phyloP scores from a whole-genome alignment of 148 eudicot species.

The Amaranthus hypochondriacus region DNA sequence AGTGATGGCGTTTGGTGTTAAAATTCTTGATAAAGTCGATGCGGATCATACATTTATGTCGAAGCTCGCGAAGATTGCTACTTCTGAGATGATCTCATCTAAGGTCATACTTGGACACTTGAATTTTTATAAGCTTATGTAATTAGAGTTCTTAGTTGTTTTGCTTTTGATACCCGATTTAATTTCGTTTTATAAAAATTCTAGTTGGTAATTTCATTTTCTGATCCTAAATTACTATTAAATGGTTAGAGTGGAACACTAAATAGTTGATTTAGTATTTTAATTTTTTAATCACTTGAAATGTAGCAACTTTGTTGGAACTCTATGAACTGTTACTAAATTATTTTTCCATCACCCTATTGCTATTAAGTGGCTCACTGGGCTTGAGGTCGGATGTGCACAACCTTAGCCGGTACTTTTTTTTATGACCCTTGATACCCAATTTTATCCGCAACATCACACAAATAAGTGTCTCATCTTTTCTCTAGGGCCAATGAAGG shows the following conservation, averaged over 20 bases:
- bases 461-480: too few relatives aligned
- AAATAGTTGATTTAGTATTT: neutral
- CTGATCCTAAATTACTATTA: neutral
- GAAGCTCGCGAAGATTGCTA: slow-evolving; percentile 81
- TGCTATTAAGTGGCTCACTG: too few relatives aligned
- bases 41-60: slow-evolving; percentile 68
- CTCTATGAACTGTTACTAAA: neutral
- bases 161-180: neutral
- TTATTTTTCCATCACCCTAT: too few relatives aligned
- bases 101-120: slow-evolving; percentile 40
- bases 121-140: neutral
- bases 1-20: slow-evolving; percentile 82
- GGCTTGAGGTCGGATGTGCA: too few relatives aligned
- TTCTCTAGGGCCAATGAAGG: neutral
- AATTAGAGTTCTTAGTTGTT: neutral
- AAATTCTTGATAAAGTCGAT: slow-evolving; percentile 49
- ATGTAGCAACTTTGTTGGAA: neutral
- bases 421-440: too few relatives aligned
- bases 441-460: too few relatives aligned
- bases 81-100: slow-evolving; percentile 83
- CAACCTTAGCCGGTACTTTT: too few relatives aligned
- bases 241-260: neutral
- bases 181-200: too few relatives aligned
- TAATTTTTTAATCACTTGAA: too few relatives aligned
- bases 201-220: too few relatives aligned